Base-by-base conservation (phyloP, 345 rosid species). In the Chamaenerion angustifolium region DNA sequence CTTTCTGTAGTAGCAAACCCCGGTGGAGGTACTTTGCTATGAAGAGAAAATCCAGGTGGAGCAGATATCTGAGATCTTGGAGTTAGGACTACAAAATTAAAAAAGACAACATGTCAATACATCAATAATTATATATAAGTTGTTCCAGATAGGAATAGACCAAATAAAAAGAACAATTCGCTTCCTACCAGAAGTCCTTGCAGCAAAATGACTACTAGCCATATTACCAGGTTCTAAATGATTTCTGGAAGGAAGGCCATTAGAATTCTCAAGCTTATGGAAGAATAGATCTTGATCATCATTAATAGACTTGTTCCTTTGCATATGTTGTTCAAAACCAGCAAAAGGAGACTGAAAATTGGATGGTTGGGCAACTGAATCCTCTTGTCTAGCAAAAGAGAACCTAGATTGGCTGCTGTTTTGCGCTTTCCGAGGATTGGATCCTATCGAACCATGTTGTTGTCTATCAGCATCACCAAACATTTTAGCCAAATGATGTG, bases 341-440 rank as follows among this genome's bases (percentile, higher is more conserved):
- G 54, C 58, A 58, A 56, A 68, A 7, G 81, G 51, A 5, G 63
- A 59, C 49, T 70, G 68, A 47, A 18, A 55, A 42, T 76, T 78
- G 64, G 52, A 58, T 31, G 54, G 51, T 55, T 69, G 83, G 56
- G 64, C 62, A 53, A 55, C 72, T 1, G 75, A 58, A 21, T 73
- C 88, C 18, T 83, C 94, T 51, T 80, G 80, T 59, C 95, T 69
- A 0, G 98, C 95, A 64, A 83, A 83, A 17, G 94, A 83, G 70
- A 90, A 86, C 63, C 89, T 78, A 48, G 95, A 86, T 66, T 90
- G 92, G 53, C 49, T 64, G 51, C 68, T 81, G 54, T 65, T 72
- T 58, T 73, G 88, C 14, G 53, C 63, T 68, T 81, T 81, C 71
- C 75, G 59, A 9, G 71, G 62, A 64, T 62, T 61, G 56, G 64